phyloP scores from a whole-genome alignment of 164 flowering plant species.

The Tetracentron sinense region DNA sequence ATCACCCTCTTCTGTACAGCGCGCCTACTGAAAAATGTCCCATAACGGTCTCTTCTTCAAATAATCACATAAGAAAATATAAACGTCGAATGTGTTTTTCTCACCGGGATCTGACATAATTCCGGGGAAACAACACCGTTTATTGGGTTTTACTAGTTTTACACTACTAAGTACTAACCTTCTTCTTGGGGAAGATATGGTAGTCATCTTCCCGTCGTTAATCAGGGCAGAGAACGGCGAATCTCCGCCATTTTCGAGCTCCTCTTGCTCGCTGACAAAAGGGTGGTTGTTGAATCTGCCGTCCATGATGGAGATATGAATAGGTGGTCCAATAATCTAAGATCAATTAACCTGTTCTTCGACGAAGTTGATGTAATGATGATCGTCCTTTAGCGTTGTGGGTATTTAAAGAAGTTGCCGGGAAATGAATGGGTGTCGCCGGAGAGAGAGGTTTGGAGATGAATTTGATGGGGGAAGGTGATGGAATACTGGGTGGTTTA shows the following conservation, averaged over 20 bases:
- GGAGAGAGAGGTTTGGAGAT: slow-evolving; percentile 8
- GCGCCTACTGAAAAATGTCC: slow-evolving; percentile 35
- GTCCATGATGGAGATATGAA: slow-evolving; percentile 28
- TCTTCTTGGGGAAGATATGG: slow-evolving; percentile 48
- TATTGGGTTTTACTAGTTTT: neutral
- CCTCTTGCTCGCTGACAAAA: slow-evolving; percentile 33
- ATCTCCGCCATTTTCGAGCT: slow-evolving; percentile 30
- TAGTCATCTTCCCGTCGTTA: slow-evolving; percentile 28
- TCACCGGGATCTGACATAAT: slow-evolving; percentile 10
- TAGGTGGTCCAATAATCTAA: neutral
- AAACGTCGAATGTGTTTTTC: neutral
- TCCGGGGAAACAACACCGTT: slow-evolving; percentile 1
- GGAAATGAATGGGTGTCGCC: neutral
- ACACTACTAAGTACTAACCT: slow-evolving; percentile 28
- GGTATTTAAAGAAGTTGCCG: neutral
- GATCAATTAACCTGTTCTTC: too few species aligned
- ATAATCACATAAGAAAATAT: neutral
- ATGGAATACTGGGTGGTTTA: slow-evolving; percentile 12
- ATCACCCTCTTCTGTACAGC: slow-evolving; percentile 64
- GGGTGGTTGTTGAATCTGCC: slow-evolving; percentile 32
- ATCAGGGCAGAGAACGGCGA: slow-evolving; percentile 28
- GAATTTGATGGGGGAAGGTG: slow-evolving; percentile 4
- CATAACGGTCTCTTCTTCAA: neutral
- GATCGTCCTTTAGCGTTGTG: neutral
- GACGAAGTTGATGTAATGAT: too few species aligned